phyloP scores from a whole-genome alignment of 495 filamentous ascomycete genomes.

The Aspergillus incahuasiensis region DNA sequence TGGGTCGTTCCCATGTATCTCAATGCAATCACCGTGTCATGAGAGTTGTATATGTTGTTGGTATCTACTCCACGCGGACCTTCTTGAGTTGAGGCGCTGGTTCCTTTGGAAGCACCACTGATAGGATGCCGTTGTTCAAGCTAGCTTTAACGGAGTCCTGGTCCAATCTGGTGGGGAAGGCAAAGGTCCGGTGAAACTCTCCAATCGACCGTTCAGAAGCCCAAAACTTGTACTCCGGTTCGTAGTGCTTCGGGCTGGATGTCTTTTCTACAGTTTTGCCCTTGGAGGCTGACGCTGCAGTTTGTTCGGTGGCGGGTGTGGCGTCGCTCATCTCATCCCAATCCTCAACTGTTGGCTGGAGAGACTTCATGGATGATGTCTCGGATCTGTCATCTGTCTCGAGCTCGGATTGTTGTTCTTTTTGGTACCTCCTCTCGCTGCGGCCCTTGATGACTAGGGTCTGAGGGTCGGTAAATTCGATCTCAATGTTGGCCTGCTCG shows the following conservation, averaged over 20 bases:
- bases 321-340: slow-evolving; percentile 38
- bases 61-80: slow-evolving; percentile 52
- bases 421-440: slow-evolving; percentile 52
- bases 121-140: slow-evolving; percentile 71
- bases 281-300: slow-evolving; percentile 9
- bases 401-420: neutral
- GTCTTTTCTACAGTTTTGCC: slow-evolving; percentile 16
- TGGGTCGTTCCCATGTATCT: neutral
- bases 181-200: slow-evolving; percentile 74
- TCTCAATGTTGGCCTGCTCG: slow-evolving; percentile 67
- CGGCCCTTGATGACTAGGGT: slow-evolving; percentile 72
- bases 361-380: slow-evolving; percentile 28
- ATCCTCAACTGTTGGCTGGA: slow-evolving; percentile 65
- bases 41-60: neutral
- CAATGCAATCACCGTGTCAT: neutral
- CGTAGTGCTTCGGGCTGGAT: slow-evolving; percentile 5
- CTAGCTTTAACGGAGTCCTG: slow-evolving; percentile 71
- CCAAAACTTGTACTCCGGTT: slow-evolving; percentile 63
- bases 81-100: slow-evolving; percentile 47
- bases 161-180: slow-evolving; percentile 69
- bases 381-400: slow-evolving; percentile 17
- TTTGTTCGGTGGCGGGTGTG: neutral
- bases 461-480: slow-evolving; percentile 79
- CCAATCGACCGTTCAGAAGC: slow-evolving; percentile 75
- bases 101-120: slow-evolving; percentile 71